Evolutionary conservation across 148 eudicot species (phyloP).

Genomic region (Hydrangea macrophylla): DNA sequence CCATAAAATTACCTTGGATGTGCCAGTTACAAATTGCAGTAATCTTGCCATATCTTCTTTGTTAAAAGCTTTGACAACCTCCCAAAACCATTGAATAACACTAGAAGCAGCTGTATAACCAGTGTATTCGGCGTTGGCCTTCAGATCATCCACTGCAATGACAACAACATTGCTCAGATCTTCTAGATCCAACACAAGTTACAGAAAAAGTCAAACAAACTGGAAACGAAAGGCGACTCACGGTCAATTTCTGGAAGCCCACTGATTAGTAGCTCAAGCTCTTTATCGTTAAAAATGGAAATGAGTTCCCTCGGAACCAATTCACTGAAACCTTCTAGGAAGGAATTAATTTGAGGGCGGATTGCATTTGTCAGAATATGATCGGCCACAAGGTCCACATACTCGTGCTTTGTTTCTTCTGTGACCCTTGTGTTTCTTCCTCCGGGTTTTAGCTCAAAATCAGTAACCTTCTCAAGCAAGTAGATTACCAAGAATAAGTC

Average conservation of each 20-base stretch:
- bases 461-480: conserved; percentile 67
- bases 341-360: conserved; percentile 96
- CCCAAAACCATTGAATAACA: conserved; percentile 98
- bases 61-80: conserved; percentile 75
- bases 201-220: neutral
- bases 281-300: conserved; percentile 91
- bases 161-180: conserved; percentile 15
- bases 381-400: conserved; percentile 97
- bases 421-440: conserved; percentile 94
- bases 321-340: conserved; percentile 90
- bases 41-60: conserved; percentile 97
- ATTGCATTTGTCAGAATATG: conserved; percentile 96
- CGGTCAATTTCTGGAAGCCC: conserved; percentile 99
- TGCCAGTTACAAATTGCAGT: conserved; percentile 94
- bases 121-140: conserved; percentile 88
- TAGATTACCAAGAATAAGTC: too few species aligned
- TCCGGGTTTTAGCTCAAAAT: conserved; percentile 96
- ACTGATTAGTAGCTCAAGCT: conserved; percentile 94
- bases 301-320: conserved; percentile 84
- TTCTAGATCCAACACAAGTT: neutral
- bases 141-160: conserved; percentile 90
- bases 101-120: conserved; percentile 75
- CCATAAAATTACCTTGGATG: conserved; percentile 72
- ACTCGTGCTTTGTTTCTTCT: conserved; percentile 97
- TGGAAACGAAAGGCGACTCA: conserved; percentile 35